Conservation (phyloP, 768 basidiomycete genomes). For the Panellus pusillus region DNA sequence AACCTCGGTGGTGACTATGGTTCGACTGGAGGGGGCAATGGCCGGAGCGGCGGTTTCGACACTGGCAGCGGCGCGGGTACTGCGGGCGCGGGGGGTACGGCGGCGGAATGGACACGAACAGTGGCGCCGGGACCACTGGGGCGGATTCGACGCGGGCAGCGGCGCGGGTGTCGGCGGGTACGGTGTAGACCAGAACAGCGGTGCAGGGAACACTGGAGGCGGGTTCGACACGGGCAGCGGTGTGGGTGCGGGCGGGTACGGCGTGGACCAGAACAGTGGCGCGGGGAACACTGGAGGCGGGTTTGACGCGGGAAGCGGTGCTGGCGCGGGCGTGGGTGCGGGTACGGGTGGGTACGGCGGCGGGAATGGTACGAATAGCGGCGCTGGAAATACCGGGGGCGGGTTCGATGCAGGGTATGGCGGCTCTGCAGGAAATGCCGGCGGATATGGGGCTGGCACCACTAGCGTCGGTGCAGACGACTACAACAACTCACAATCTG, state of each 20-base stretch:
- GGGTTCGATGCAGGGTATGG: not conserved
- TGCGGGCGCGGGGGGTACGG: not conserved
- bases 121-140: conserved; percentile 5
- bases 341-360: too few relatives aligned
- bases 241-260: too few relatives aligned
- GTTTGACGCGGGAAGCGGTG: too few relatives aligned
- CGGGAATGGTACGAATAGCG: not conserved
- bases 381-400: not conserved
- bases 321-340: too few relatives aligned
- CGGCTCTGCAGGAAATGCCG: not conserved
- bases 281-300: too few relatives aligned
- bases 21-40: not conserved
- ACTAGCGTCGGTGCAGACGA: not conserved
- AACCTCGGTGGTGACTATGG: not conserved
- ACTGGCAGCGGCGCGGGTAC: too few relatives aligned
- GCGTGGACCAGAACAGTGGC: too few relatives aligned
- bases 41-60: not conserved
- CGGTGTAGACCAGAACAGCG: not conserved
- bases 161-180: not conserved
- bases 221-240: conserved; percentile 1
- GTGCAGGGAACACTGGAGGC: not conserved
- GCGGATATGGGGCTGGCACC: not conserved
- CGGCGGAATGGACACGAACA: not conserved
- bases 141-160: conserved; percentile 1
- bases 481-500: not conserved